Evolutionary conservation across 2,329 filamentous ascomycete genomes (phyloP).

Genomic region (Triangularia verruculosa): DNA sequence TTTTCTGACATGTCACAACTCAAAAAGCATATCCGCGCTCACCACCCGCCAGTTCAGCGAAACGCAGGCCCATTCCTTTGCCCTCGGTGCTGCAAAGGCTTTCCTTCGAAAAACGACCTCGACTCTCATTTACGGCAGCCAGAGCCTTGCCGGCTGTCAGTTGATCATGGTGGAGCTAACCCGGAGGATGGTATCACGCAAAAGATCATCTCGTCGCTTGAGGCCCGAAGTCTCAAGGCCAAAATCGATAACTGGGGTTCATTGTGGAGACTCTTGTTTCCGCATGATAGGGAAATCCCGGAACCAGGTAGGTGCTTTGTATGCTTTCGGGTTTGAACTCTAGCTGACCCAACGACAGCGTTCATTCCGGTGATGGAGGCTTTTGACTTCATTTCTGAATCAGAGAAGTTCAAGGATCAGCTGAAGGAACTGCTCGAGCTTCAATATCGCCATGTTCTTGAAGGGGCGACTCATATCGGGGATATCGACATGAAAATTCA

Average conservation of each 20-base stretch:
- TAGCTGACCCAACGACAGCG: slow-evolving; percentile 8
- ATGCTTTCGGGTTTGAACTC: not conserved
- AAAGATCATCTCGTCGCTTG: slow-evolving; percentile 28
- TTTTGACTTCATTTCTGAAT: slow-evolving; percentile 27
- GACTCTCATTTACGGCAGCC: slow-evolving; percentile 24
- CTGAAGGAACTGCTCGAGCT: slow-evolving; percentile 26
- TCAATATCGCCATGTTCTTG: slow-evolving; percentile 26
- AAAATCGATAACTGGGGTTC: slow-evolving; percentile 30
- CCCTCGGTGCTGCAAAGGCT: slow-evolving; percentile 27
- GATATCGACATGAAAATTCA: slow-evolving; percentile 25
- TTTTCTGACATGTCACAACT: slow-evolving; percentile 30
- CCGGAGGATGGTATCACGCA: slow-evolving; percentile 29
- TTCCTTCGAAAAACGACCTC: slow-evolving; percentile 25
- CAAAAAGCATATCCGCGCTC: slow-evolving; percentile 29
- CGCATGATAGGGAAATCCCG: slow-evolving; percentile 21
- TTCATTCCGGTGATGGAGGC: slow-evolving; percentile 29
- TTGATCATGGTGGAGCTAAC: slow-evolving; percentile 24
- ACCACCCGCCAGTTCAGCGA: slow-evolving; percentile 27
- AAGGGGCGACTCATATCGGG: slow-evolving; percentile 16
- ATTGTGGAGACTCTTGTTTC: slow-evolving; percentile 28
- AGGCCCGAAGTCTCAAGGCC: slow-evolving; percentile 25
- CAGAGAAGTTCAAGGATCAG: slow-evolving; percentile 22
- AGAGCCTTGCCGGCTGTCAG: slow-evolving; percentile 23
- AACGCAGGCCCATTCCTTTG: slow-evolving; percentile 26
- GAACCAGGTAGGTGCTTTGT: slow-evolving; percentile 22